phyloP scores from a whole-genome alignment of 768 basidiomycete genomes.

The Suillus luteus region DNA sequence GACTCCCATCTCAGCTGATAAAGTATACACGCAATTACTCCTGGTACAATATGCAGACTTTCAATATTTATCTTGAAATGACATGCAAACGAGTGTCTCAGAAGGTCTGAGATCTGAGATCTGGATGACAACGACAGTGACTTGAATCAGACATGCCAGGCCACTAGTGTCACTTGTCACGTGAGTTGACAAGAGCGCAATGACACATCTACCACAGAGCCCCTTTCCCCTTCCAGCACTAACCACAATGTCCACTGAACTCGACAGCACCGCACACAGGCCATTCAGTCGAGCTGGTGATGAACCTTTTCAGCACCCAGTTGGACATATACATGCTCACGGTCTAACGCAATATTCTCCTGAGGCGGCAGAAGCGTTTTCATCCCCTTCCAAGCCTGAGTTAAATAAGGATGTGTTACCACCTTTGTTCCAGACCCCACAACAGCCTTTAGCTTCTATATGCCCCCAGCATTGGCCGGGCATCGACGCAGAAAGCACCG shows the following conservation, averaged over 20 bases:
- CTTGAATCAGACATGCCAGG: not conserved
- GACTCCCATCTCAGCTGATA: conserved; percentile 1
- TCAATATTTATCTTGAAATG: not conserved
- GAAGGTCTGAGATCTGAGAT: conserved; percentile 1
- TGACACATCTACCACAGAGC: not conserved
- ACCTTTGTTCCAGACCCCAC: conserved; percentile 12
- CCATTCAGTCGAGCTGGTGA: conserved; percentile 22
- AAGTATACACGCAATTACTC: not conserved
- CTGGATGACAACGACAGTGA: no score
- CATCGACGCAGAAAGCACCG: conserved; percentile 28
- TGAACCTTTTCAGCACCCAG: conserved; percentile 25
- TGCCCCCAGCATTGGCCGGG: conserved; percentile 32
- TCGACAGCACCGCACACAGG: conserved; percentile 16
- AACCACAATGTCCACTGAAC: conserved; percentile 20
- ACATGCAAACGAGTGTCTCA: not conserved
- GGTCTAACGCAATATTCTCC: conserved; percentile 28
- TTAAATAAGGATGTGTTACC: not conserved
- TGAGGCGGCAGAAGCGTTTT: conserved; percentile 20
- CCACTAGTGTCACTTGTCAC: not conserved
- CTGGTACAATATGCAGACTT: not conserved
- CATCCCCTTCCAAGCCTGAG: conserved; percentile 8
- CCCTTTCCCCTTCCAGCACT: not conserved
- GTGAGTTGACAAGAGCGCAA: not conserved
- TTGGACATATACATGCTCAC: conserved; percentile 21
- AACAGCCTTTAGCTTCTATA: conserved; percentile 15